Evolutionary conservation across 1,139 yeast genomes (phyloP), one percentile per base, ranked within the genome.

Genomic region (Saccharomyces hybrid): DNA sequence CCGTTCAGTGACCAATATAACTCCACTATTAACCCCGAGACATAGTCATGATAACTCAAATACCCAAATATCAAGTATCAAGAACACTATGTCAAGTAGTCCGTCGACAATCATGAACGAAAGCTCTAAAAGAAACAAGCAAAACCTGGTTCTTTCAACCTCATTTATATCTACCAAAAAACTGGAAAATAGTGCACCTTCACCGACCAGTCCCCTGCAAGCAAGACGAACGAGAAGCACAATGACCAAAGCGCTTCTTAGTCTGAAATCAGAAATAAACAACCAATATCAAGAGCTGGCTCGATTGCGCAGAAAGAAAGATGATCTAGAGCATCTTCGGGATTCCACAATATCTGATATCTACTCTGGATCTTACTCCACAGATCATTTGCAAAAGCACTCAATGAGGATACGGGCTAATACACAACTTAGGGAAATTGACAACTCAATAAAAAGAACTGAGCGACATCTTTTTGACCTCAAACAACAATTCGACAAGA

Each of bases 341-440:
- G 58, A 63, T 50, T 56, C 69, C 4, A 59, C 70, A 9, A 61
- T 60, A 1, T 59, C 67, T 1, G 70, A 66, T 49, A 68, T 69
- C 4, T 68, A 64, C 54, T 61, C 67, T 16, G 71, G 71, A 23
- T 60, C 63, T 5, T 69, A 69, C 47, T 67, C 71, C 4, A 66
- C 70, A 2, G 69, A 66, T 27, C 72, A 69, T 58, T 53, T 69
- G 41, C 70, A 68, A 34, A 63, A 67, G 47, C 71, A 69, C 57
- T 67, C 72, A 2, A 57, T 64, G 58, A 61, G 69, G 44, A 65
- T 69, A 2, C 62, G 62, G 49, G 63, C 70, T 3, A 69, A 66
- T 53, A 63, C 68, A 6, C 68, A 66, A 49, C 59, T 69, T 6
- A 61, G 70, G 48, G 71, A 68, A 53, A 55, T 61, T 20, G 69